Evolutionary conservation across 108 stramenopile genomes (phyloP).

Genomic region (Conticribra guillardii): DNA sequence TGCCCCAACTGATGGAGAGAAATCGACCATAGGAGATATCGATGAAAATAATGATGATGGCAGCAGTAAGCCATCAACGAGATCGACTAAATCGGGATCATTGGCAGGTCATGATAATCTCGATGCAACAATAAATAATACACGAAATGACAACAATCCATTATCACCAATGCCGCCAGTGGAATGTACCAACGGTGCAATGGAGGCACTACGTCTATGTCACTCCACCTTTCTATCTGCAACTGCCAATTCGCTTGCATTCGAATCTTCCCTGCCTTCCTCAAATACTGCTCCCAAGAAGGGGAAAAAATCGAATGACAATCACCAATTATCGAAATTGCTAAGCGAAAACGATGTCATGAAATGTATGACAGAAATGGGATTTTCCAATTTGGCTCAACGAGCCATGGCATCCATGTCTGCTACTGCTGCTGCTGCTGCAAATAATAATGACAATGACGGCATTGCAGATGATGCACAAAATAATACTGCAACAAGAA

Average conservation of each 20-base stretch:
- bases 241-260: neutral
- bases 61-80: neutral
- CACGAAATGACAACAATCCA: neutral
- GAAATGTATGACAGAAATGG: slow-evolving; percentile 18
- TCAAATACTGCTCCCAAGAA: slow-evolving; percentile 6
- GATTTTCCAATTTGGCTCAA: slow-evolving; percentile 7
- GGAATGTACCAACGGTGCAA: slow-evolving; percentile 35
- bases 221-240: slow-evolving; percentile 20
- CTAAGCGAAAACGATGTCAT: slow-evolving; percentile 22
- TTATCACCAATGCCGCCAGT: neutral
- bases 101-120: neutral
- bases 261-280: slow-evolving; percentile 4
- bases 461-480: slow-evolving; percentile 1
- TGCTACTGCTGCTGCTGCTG: neutral
- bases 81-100: neutral
- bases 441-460: neutral
- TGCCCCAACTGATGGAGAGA: neutral
- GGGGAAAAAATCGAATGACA: neutral
- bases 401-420: slow-evolving; percentile 13
- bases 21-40: too few relatives aligned
- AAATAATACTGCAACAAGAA: neutral
- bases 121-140: neutral
- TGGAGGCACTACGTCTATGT: slow-evolving; percentile 28
- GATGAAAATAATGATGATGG: neutral
- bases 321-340: too few relatives aligned